Percentiles rank a stretch among this genome's conserved stretches.
Conservation (phyloP, 2,329 filamentous ascomycete genomes). For the Colletotrichum sp. region DNA sequence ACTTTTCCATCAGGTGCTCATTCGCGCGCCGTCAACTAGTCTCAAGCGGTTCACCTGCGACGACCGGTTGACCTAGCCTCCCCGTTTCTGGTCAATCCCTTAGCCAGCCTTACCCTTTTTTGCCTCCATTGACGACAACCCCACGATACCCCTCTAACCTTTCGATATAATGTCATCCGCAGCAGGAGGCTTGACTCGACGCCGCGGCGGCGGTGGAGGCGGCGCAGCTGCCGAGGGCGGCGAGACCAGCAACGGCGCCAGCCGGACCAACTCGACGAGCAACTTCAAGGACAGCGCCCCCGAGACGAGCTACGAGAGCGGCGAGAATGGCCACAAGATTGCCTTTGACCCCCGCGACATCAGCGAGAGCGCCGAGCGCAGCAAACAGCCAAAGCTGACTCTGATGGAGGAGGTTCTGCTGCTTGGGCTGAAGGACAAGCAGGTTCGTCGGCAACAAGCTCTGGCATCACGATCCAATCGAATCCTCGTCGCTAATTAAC, state of each 20-base stretch:
- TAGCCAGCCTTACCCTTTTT: not conserved
- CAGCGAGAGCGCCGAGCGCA: conserved; percentile 93
- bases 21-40: conserved; percentile 4
- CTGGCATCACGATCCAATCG: not conserved
- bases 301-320: conserved; percentile 87
- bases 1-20: not conserved
- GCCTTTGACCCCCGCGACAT: conserved; percentile 97
- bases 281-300: conserved; percentile 61
- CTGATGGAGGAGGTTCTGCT: conserved; percentile 98
- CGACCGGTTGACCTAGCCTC: conserved; percentile 1
- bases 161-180: conserved; percentile 18
- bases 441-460: conserved; percentile 63
- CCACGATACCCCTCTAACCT: conserved; percentile 7
- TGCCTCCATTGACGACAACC: conserved; percentile 3
- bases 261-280: conserved; percentile 62
- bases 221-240: conserved; percentile 67
- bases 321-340: conserved; percentile 98
- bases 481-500: not conserved
- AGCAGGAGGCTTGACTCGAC: conserved; percentile 58
- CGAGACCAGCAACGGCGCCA: conserved; percentile 53
- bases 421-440: conserved; percentile 97
- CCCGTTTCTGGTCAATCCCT: not conserved
- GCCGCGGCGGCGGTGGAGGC: conserved; percentile 72
- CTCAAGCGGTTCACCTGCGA: conserved; percentile 2
- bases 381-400: conserved; percentile 97